These are phyloP conservation scores for Cercospora nicotianae DNA, from an alignment of 2,329 filamentous ascomycete genomes.

Conservation along the genomic window DNA sequence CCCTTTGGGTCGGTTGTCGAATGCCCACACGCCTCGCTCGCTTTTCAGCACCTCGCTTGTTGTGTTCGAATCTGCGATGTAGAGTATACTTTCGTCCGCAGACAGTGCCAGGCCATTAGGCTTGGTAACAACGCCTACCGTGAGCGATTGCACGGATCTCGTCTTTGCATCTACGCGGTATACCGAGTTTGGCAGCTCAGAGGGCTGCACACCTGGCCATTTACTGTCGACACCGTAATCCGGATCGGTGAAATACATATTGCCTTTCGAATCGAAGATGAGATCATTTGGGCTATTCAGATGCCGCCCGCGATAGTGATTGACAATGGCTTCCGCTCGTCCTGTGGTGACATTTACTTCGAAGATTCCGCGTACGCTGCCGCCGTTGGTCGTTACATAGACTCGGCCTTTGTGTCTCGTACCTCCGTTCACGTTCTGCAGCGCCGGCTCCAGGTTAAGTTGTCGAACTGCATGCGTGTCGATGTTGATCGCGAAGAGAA, in stretches of 20 bases:
- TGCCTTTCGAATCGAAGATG: conserved; percentile 49
- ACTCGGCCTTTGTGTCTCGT: conserved; percentile 27
- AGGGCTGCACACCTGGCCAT: conserved; percentile 54
- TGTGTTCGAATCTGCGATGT: conserved; percentile 32
- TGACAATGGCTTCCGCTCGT: conserved; percentile 46
- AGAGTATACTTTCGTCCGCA: conserved; percentile 30
- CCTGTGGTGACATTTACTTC: conserved; percentile 24
- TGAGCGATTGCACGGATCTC: conserved; percentile 53
- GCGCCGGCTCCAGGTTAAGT: conserved; percentile 25
- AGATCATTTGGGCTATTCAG: conserved; percentile 63
- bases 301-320: conserved; percentile 61
- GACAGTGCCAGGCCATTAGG: conserved; percentile 33
- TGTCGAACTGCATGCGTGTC: conserved; percentile 25
- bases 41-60: conserved; percentile 13
- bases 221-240: conserved; percentile 44
- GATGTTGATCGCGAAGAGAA: conserved; percentile 30
- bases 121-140: conserved; percentile 46
- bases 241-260: conserved; percentile 36
- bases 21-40: conserved; percentile 45
- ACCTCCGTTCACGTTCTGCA: conserved; percentile 32
- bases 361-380: conserved; percentile 27
- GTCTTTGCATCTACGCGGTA: conserved; percentile 56
- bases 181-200: conserved; percentile 57
- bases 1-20: conserved; percentile 22
- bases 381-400: conserved; percentile 31